Evolutionary conservation across 1,139 yeast species (phyloP).

Genomic region (Tardiomyces digboiensis): DNA sequence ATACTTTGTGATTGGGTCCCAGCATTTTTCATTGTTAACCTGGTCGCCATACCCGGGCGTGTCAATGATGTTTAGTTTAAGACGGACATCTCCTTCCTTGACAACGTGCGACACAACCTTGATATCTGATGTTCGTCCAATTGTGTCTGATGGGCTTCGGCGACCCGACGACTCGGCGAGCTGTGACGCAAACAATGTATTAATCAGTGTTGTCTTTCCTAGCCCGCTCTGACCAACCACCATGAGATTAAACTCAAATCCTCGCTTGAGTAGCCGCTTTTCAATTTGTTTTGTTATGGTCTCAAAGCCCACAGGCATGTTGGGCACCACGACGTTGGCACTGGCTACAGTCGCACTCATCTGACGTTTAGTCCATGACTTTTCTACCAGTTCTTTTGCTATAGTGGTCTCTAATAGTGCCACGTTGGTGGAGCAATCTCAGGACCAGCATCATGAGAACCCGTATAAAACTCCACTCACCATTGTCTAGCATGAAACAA

Average conservation of each 20-base stretch:
- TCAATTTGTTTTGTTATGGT: constrained; percentile 95
- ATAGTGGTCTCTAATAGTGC: no score
- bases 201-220: constrained; percentile 87
- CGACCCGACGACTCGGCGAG: constrained; percentile 71
- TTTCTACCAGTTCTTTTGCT: no score
- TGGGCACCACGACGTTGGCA: constrained; percentile 9
- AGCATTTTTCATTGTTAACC: constrained; percentile 85
- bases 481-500: no score
- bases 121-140: constrained; percentile 84
- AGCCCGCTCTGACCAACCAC: constrained; percentile 90
- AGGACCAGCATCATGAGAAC: no score
- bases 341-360: background rate
- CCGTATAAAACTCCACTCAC: no score
- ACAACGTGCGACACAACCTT: constrained; percentile 59
- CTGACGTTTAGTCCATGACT: no score
- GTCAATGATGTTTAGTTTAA: constrained; percentile 81
- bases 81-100: constrained; percentile 77
- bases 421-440: no score
- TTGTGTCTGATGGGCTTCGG: constrained; percentile 53
- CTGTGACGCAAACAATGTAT: constrained; percentile 81
- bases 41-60: constrained; percentile 99
- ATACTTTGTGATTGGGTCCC: constrained; percentile 96
- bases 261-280: constrained; percentile 81
- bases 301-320: constrained; percentile 82
- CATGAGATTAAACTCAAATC: constrained; percentile 92